These are phyloP conservation scores for Spiromastix sp. DNA, from an alignment of 2,329 filamentous ascomycete species.

Conservation along the genomic window DNA sequence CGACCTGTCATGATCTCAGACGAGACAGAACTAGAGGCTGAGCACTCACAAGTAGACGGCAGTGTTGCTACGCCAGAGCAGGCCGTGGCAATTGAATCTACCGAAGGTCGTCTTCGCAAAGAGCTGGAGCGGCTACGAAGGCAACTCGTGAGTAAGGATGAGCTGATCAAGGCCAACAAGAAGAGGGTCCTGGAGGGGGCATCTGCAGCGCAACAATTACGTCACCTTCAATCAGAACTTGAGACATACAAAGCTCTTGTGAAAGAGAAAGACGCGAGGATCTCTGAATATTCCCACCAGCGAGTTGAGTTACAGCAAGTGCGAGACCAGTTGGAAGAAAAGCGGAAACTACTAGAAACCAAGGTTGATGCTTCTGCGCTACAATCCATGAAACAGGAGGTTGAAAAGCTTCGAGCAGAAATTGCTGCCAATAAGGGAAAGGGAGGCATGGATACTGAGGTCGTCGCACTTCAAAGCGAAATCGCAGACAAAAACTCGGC, in stretches of 20 bases:
- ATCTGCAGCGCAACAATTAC: slow-evolving; percentile 28
- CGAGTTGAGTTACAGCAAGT: background rate
- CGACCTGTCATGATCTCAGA: slow-evolving; percentile 28
- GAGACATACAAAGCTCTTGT: slow-evolving; percentile 21
- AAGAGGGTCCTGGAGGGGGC: slow-evolving; percentile 23
- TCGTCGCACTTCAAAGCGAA: slow-evolving; percentile 19
- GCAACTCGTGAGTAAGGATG: slow-evolving; percentile 23
- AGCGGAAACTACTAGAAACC: slow-evolving; percentile 1
- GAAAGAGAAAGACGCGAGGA: slow-evolving; percentile 17
- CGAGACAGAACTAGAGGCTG: slow-evolving; percentile 16
- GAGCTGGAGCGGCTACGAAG: slow-evolving; percentile 24
- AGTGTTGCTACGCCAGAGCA: slow-evolving; percentile 13
- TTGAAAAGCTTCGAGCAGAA: slow-evolving; percentile 6
- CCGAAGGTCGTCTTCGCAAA: slow-evolving; percentile 17
- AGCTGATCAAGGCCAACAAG: slow-evolving; percentile 23
- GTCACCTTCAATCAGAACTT: slow-evolving; percentile 28
- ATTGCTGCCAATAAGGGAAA: background rate
- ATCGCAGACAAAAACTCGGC: slow-evolving; percentile 24
- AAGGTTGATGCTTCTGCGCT: slow-evolving; percentile 16
- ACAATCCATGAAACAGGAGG: slow-evolving; percentile 10
- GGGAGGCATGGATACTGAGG: slow-evolving; percentile 9
- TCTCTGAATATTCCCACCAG: background rate
- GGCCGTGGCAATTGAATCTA: slow-evolving; percentile 12
- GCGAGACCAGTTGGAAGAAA: background rate
- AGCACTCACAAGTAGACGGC: slow-evolving; percentile 12